These are phyloP conservation scores for Knoxdaviesia capensis DNA, from an alignment of 2,329 filamentous ascomycete species.

Conservation along the genomic window DNA sequence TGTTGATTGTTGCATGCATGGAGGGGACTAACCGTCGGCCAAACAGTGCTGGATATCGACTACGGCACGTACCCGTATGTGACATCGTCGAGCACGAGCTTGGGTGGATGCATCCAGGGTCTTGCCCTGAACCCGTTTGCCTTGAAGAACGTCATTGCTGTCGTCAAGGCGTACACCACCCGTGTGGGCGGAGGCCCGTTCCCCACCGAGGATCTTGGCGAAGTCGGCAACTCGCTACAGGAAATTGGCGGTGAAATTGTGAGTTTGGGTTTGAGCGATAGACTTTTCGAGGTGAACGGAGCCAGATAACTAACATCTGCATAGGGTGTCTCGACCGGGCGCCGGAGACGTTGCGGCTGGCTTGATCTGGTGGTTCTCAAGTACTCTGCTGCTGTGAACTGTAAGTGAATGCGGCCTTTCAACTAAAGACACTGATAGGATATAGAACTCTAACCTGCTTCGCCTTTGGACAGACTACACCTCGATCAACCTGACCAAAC, in stretches of 20 bases:
- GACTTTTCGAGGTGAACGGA: too few relatives aligned
- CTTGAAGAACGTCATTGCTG: constrained; percentile 37
- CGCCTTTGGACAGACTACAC: constrained; percentile 5
- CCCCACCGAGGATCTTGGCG: constrained; percentile 32
- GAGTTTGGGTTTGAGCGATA: not conserved
- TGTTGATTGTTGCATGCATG: too few relatives aligned
- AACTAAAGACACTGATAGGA: not conserved
- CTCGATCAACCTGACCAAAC: constrained; percentile 29
- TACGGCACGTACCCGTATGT: constrained; percentile 17
- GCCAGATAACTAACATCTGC: not conserved
- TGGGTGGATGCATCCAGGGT: constrained; percentile 10
- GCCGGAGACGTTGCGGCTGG: constrained; percentile 18
- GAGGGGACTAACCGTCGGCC: too few relatives aligned
- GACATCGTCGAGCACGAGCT: constrained; percentile 10
- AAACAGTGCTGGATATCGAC: constrained; percentile 49
- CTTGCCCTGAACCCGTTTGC: constrained; percentile 26
- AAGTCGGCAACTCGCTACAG: constrained; percentile 18
- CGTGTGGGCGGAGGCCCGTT: constrained; percentile 40
- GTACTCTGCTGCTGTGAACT: constrained; percentile 41
- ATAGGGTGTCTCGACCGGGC: too few relatives aligned
- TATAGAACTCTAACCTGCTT: not conserved
- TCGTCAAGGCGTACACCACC: constrained; percentile 42
- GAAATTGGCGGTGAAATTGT: constrained; percentile 19
- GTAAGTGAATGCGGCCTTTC: constrained; percentile 40
- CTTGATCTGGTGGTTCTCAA: constrained; percentile 49